Evolutionary conservation across 495 filamentous ascomycete species (phyloP).

Genomic region (Xylaria grammica): DNA sequence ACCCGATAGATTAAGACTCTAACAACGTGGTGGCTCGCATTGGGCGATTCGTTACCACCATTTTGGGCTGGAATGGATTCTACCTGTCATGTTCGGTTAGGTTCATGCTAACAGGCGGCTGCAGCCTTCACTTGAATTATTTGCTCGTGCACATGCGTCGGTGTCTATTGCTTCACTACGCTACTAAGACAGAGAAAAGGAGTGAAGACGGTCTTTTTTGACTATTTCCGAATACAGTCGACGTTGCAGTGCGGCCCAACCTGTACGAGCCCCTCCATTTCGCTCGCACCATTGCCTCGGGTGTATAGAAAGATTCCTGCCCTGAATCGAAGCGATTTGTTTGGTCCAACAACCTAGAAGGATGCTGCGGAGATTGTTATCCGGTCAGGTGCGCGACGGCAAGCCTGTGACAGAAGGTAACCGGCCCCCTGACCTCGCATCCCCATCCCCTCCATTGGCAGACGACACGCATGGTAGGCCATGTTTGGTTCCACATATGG

Average conservation of each 20-base stretch:
- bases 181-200: not conserved
- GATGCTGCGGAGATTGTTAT: not conserved
- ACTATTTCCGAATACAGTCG: not conserved
- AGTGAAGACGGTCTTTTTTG: not conserved
- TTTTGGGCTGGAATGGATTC: no score
- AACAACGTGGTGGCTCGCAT: no score
- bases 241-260: slow-evolving; percentile 6
- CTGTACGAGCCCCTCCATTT: not conserved
- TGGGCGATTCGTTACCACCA: no score
- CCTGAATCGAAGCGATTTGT: not conserved
- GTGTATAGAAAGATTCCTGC: not conserved
- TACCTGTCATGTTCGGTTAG: no score
- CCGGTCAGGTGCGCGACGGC: not conserved
- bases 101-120: no score
- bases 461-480: not conserved
- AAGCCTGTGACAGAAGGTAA: not conserved
- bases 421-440: not conserved
- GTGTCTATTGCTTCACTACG: no score
- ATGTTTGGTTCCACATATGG: not conserved
- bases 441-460: not conserved
- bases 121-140: no score
- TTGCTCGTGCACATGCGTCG: no score
- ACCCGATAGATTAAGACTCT: no score
- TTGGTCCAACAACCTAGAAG: not conserved
- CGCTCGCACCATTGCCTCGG: not conserved